phyloP scores from a whole-genome alignment of 345 rosid species.

The Acer campestre region DNA sequence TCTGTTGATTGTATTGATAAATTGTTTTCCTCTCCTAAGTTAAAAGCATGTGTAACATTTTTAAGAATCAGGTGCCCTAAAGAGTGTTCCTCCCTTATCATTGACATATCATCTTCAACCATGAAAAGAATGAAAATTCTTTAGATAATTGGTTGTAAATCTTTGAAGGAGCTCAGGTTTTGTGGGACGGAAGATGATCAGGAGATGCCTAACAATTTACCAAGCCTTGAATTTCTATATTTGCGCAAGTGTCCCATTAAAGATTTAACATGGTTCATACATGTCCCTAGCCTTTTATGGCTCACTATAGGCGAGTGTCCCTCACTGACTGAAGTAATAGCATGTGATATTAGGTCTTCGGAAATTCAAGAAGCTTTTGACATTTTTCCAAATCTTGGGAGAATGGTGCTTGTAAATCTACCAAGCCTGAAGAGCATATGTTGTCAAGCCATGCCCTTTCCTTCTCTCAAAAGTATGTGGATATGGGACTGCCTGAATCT shows the following conservation, averaged over 20 bases:
- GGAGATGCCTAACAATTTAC: neutral
- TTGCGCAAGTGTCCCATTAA: neutral
- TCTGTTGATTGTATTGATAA: too few species aligned
- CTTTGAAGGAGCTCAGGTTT: too few species aligned
- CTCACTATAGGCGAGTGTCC: neutral
- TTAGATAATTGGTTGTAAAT: too few species aligned
- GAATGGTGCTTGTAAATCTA: neutral
- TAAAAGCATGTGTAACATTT: too few species aligned
- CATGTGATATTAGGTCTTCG: neutral
- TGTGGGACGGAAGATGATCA: too few species aligned
- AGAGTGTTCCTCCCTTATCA: too few species aligned
- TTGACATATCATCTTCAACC: too few species aligned
- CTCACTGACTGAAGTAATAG: constrained; percentile 7
- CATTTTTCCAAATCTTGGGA: constrained; percentile 1
- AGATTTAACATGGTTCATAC: constrained; percentile 1
- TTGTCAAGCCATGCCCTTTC: neutral
- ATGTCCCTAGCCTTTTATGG: constrained; percentile 1
- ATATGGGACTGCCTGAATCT: constrained; percentile 8
- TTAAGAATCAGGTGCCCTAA: too few species aligned
- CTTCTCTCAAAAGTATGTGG: constrained; percentile 7
- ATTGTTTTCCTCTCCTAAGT: too few species aligned
- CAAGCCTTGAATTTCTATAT: neutral
- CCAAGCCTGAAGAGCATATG: constrained; percentile 19
- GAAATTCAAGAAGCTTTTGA: neutral
- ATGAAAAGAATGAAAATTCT: too few species aligned